Evolutionary conservation across 805 yeast genomes (phyloP), one percentile per base, ranked within the genome.

Genomic region (Wickerhamomyces ciferrii): DNA sequence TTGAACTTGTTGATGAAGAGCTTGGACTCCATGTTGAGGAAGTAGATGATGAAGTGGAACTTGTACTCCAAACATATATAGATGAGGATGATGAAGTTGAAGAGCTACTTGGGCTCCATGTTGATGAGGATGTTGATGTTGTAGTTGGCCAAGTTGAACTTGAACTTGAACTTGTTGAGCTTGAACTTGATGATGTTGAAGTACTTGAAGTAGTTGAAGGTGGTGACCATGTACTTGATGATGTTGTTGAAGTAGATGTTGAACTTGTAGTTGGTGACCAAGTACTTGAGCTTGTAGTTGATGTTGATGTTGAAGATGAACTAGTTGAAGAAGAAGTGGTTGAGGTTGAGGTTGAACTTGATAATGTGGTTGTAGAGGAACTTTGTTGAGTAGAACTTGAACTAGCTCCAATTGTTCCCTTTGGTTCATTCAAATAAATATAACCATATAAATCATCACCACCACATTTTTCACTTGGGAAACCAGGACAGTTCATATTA

Each of bases 401-500:
- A 43, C 37, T 31, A 23, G 34, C 32, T 3, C 36, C 31, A 17
- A 6, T 13, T 3, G 50, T 43, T 2, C 53, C 48, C 4, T 42
- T 32, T 1, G 52, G 45, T 8, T 45, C 41, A 14, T 38, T 39
- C 7, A 68, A 34, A 11, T 62, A 55, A 15, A 74, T 55, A 52
- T 75, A 75, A 2, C 77, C 79, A 55, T 48, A 75, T 32, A 55
- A 57, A 0, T 73, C 76, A 45, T 62, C 57, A 2, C 68, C 63
- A 10, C 71, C 77, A 56, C 78, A 74, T 18, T 55, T 44, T 39
- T 73, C 76, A 41, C 47, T 46, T 8, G 63, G 62, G 45, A 48
- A 71, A 2, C 77, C 75, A 3, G 76, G 75, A 56, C 78, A 74
- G 1, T 58, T 51, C 4, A 45, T 45, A 23, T 53, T 48, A 57